Conservation (phyloP, 495 filamentous ascomycete genomes). For the Penicillium bialowiezense region DNA sequence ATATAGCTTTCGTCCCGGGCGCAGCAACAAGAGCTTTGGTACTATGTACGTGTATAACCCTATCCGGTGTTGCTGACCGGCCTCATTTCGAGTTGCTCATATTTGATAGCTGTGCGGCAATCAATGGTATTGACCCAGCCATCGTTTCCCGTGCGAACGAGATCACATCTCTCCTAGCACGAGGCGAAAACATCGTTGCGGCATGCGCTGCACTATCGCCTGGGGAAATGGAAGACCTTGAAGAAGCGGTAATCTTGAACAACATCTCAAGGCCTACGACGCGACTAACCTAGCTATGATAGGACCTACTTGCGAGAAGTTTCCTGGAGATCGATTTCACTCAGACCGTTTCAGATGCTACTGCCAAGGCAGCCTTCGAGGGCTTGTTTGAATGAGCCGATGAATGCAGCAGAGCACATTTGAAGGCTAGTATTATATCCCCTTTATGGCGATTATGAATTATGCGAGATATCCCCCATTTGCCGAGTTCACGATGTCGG, state of each 20-base stretch:
- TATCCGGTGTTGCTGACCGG: neutral
- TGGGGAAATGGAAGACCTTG: slow-evolving; percentile 57
- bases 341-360: neutral
- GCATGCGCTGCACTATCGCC: slow-evolving; percentile 63
- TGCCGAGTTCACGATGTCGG: neutral
- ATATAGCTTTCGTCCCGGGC: slow-evolving; percentile 55
- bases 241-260: slow-evolving; percentile 50
- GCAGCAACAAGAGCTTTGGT: slow-evolving; percentile 79
- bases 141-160: slow-evolving; percentile 76
- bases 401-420: neutral
- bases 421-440: neutral
- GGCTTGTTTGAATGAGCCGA: slow-evolving; percentile 16
- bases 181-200: slow-evolving; percentile 72
- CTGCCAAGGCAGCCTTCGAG: slow-evolving; percentile 19
- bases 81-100: neutral
- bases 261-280: neutral
- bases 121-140: slow-evolving; percentile 73
- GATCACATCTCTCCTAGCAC: slow-evolving; percentile 63
- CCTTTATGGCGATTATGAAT: slow-evolving; percentile 4
- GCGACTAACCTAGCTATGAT: slow-evolving; percentile 1
- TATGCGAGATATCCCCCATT: slow-evolving; percentile 1
- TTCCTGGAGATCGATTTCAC: slow-evolving; percentile 34
- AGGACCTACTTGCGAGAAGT: slow-evolving; percentile 35
- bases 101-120: slow-evolving; percentile 63
- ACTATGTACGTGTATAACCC: slow-evolving; percentile 48